phyloP scores from a whole-genome alignment of 495 filamentous ascomycete genomes.

The Extremus antarcticus region DNA sequence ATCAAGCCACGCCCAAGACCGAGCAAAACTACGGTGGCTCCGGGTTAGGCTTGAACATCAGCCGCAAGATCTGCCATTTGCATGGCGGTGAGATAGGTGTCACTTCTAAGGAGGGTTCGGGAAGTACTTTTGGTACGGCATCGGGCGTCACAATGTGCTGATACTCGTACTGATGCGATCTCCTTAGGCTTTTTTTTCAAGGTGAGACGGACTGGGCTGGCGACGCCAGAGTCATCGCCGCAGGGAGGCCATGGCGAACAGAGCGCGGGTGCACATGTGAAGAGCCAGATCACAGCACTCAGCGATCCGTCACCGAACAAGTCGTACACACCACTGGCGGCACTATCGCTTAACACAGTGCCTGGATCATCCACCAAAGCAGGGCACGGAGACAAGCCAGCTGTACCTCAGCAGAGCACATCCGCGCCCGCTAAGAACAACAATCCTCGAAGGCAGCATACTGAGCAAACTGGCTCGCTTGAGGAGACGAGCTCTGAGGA shows the following conservation, averaged over 20 bases:
- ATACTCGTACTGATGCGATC: too few species aligned
- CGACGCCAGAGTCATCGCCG: too few species aligned
- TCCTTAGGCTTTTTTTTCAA: slow-evolving; percentile 31
- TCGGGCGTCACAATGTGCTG: too few species aligned
- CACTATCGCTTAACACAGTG: too few species aligned
- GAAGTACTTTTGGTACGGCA: slow-evolving; percentile 30
- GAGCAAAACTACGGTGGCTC: slow-evolving; percentile 29
- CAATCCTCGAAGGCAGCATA: too few species aligned
- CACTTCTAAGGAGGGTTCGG: slow-evolving; percentile 24
- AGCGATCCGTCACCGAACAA: too few species aligned
- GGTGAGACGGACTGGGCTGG: slow-evolving; percentile 9
- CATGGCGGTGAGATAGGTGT: slow-evolving; percentile 34
- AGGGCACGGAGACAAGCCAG: too few species aligned
- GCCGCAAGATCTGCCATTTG: slow-evolving; percentile 29
- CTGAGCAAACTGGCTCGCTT: not conserved
- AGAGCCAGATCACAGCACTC: too few species aligned
- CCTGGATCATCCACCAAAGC: too few species aligned
- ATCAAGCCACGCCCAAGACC: slow-evolving; percentile 32
- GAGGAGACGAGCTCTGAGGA: not conserved
- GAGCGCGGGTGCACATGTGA: not conserved
- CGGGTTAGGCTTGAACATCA: slow-evolving; percentile 32
- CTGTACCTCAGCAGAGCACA: too few species aligned
- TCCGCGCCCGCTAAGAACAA: too few species aligned
- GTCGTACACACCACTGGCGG: too few species aligned
- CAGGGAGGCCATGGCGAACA: not conserved